Percentiles rank a stretch among this genome's conserved stretches.
These are phyloP conservation scores for Solanum habrochaites DNA, from an alignment of 257 asterid species.

Conservation along the genomic window DNA sequence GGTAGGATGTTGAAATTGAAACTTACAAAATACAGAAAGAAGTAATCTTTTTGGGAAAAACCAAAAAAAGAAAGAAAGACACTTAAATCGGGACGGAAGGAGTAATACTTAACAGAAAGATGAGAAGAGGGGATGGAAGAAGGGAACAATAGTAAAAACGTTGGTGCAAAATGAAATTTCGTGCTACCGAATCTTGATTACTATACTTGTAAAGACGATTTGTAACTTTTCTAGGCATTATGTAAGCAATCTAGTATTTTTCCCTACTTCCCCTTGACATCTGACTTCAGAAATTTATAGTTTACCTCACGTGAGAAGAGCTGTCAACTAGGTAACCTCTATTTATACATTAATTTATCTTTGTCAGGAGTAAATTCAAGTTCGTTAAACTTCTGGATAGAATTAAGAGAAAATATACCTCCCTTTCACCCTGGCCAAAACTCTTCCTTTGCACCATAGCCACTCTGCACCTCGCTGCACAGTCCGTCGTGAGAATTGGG, in stretches of 20 bases:
- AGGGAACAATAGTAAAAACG: neutral
- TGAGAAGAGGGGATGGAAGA: neutral
- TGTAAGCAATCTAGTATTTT: neutral
- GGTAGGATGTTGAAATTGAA: neutral
- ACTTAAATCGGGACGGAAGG: neutral
- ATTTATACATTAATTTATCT: neutral
- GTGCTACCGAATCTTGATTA: neutral
- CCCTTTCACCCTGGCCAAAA: constrained; percentile 94
- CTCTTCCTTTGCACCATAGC: constrained; percentile 98
- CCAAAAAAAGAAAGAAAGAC: no score
- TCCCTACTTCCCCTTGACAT: neutral
- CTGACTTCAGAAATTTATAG: neutral
- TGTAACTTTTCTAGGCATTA: neutral
- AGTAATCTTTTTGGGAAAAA: no score
- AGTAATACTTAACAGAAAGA: neutral
- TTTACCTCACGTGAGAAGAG: neutral
- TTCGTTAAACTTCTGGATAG: neutral
- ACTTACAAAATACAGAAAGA: neutral
- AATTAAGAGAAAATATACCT: constrained; percentile 36
- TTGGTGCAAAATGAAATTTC: neutral
- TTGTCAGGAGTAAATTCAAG: neutral
- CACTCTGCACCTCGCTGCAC: constrained; percentile 91
- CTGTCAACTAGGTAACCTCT: neutral
- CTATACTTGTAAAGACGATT: neutral
- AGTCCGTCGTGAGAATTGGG: neutral